Base-by-base conservation (phyloP, 192 early-diverging fungal species). In the Entomortierella chlamydospora region DNA sequence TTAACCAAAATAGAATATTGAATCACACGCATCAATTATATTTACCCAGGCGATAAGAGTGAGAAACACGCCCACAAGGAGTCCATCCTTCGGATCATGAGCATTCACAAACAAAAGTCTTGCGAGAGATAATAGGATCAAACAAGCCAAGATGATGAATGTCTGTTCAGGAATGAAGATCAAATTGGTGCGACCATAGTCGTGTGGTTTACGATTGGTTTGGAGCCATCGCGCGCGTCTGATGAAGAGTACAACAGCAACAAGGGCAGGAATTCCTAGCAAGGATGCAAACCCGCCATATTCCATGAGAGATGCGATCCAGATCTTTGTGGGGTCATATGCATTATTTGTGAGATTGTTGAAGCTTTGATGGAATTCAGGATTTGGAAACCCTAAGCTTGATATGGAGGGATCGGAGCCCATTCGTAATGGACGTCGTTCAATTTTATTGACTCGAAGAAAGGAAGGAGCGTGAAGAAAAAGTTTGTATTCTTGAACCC, bases 91-190 rank as follows among this genome's bases (percentile, higher is more conserved):
- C 22, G 39, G 22, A 51, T 42, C 56, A 30, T 12, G 34, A 3
- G 45, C 12, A 15, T 18, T 28, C 10, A 10, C 39, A 53, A 30
- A 25, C 23, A 37, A 37, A 37, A 6, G n/a, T 39, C 25, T 2
- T 37, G 23, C 49, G 7, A 65, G 34, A 6, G 23, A 41, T 15
- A 70, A 13, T 13, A 70, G 22, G 33, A 70, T 33, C 17, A 61
- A 25, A 23, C 68, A 54, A 2, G 61, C 49, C 13, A 61, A 9
- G 1, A 23, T 18, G 6, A 79, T 70, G 26, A 61, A 66, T 18
- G 61, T 34, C 57, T 79, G 76, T 0, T 61, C 51, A 1, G 76
- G 76, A 68, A 68, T 70, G 63, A 61, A 79, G 47, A 70, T 79
- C 39, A 43, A 8, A 26, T 54, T 37, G 34, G 76, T 79, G 12